Percentiles rank a stretch among this genome's conserved stretches.
These are phyloP conservation scores for Geotrichum restrictum DNA, from an alignment of 1,139 yeast species.

Conservation along the genomic window DNA sequence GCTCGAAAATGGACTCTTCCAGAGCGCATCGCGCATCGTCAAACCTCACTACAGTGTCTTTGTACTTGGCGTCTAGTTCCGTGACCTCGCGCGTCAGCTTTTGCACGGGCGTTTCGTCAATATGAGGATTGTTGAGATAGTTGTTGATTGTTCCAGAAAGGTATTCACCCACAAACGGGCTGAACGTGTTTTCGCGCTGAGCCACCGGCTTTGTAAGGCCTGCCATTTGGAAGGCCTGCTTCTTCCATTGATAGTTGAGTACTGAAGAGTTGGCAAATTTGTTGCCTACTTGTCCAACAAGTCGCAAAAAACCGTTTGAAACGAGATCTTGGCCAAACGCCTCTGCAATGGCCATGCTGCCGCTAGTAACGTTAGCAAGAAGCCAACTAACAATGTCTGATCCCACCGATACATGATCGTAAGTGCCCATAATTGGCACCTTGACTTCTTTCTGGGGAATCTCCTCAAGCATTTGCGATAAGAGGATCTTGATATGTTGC, in stretches of 20 bases:
- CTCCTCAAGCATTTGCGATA: conserved; percentile 42
- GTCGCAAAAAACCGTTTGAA: conserved; percentile 59
- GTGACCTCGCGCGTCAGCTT: conserved; percentile 57
- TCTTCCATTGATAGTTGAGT: conserved; percentile 79
- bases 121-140: conserved; percentile 46
- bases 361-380: conserved; percentile 36
- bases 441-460: conserved; percentile 49
- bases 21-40: conserved; percentile 68
- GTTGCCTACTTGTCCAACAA: conserved; percentile 56
- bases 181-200: neutral
- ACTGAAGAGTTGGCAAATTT: conserved; percentile 75
- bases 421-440: conserved; percentile 64
- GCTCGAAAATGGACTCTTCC: conserved; percentile 73
- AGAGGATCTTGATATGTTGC: conserved; percentile 42
- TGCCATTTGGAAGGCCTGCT: conserved; percentile 60
- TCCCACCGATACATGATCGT: conserved; percentile 62
- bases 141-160: conserved; percentile 48
- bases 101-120: conserved; percentile 50
- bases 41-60: conserved; percentile 52
- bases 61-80: conserved; percentile 59
- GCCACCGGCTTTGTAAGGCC: conserved; percentile 35
- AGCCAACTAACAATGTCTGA: conserved; percentile 61
- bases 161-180: conserved; percentile 36
- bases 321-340: conserved; percentile 72
- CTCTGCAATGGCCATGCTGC: conserved; percentile 52